phyloP scores from a whole-genome alignment of 768 basidiomycete genomes.

The Naganishia vaughanmartiniae region DNA sequence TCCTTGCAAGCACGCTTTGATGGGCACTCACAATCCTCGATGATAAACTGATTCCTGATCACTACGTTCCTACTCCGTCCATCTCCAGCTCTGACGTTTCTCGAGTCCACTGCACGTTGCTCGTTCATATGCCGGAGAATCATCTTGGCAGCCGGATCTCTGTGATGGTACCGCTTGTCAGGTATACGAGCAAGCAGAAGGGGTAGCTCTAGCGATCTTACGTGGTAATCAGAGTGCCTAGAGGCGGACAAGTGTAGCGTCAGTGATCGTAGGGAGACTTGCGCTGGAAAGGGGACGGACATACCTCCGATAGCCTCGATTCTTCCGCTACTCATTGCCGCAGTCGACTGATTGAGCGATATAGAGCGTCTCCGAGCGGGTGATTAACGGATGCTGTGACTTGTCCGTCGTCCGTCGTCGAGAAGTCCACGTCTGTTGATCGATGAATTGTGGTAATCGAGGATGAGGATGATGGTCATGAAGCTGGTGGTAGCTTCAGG shows the following conservation, averaged over 20 bases:
- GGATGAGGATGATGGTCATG: too few species aligned
- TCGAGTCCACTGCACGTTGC: constrained; percentile 18
- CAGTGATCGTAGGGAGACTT: not conserved
- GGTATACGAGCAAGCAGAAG: too few species aligned
- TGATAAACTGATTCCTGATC: constrained; percentile 20
- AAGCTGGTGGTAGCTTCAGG: too few species aligned
- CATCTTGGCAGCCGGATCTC: constrained; percentile 22
- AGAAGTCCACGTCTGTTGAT: too few species aligned
- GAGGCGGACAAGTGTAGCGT: not conserved
- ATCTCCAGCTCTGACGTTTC: constrained; percentile 10
- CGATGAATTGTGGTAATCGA: too few species aligned
- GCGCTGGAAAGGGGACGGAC: not conserved
- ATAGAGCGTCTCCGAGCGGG: not conserved
- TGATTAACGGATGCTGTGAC: not conserved
- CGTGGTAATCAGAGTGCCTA: constrained; percentile 23
- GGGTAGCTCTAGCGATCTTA: not conserved
- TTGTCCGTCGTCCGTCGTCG: too few species aligned
- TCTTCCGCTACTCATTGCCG: constrained; percentile 8
- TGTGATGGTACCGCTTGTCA: not conserved
- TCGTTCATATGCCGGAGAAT: constrained; percentile 24
- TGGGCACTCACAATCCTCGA: constrained; percentile 7
- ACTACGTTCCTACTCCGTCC: constrained; percentile 13
- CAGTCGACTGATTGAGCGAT: not conserved
- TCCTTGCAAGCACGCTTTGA: not conserved
- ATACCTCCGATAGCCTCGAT: constrained; percentile 20